These are phyloP conservation scores for Xylaria flabelliformis DNA, from an alignment of 495 filamentous ascomycete species.

Conservation along the genomic window DNA sequence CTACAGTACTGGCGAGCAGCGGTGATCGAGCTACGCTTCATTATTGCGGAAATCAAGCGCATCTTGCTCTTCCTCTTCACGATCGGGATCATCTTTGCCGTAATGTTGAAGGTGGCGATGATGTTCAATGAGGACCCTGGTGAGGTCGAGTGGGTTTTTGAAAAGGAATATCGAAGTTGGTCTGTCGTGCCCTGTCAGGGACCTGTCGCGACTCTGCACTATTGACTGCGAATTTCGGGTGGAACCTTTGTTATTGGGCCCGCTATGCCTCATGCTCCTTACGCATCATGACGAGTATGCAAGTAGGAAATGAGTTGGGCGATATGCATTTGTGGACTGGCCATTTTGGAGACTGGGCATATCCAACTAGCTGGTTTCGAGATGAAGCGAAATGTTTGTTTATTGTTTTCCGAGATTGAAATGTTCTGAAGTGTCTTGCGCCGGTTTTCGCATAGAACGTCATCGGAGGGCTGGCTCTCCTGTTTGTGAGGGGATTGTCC, in stretches of 20 bases:
- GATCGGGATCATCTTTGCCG: neutral
- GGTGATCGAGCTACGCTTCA: neutral
- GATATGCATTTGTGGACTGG: neutral
- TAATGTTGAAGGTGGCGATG: neutral
- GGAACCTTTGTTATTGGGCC: neutral
- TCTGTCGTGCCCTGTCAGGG: neutral
- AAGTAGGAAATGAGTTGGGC: neutral
- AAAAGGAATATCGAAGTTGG: neutral
- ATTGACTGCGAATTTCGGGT: neutral
- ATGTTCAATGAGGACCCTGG: neutral
- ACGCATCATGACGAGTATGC: neutral
- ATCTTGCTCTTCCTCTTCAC: neutral
- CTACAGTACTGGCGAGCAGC: neutral
- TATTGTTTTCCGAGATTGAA: neutral
- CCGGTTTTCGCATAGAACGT: neutral
- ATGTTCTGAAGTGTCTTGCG: neutral
- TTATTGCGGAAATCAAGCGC: neutral
- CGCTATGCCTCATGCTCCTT: neutral
- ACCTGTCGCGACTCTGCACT: neutral
- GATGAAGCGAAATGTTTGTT: neutral
- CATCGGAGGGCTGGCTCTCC: neutral
- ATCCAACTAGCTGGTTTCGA: neutral
- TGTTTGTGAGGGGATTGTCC: neutral
- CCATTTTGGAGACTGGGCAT: neutral
- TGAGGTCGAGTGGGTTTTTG: neutral